Base-by-base conservation (phyloP, 306 rosid genomes). In the Psophocarpus tetragonolobus region DNA sequence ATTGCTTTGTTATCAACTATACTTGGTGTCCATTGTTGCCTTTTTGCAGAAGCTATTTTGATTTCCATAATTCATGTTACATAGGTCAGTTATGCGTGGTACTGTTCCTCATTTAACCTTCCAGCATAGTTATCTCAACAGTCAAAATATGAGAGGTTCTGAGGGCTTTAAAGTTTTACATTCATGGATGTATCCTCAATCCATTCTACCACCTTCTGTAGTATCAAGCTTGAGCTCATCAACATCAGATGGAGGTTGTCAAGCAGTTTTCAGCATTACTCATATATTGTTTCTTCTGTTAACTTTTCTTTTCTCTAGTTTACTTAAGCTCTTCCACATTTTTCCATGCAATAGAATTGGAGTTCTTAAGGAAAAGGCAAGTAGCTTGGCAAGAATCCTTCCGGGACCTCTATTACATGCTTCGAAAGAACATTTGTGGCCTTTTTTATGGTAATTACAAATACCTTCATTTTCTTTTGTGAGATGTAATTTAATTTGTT, bases 161-260 rank as follows among this genome's bases (percentile, higher is more conserved):
- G 73, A 83, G 48, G 84, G 75, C 21, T 68, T 77, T 58, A 76
- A 81, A 63, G 80, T 75, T 45, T 76, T 94, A 80, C 92, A 90
- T 80, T 92, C 98, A 33, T 94, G 98, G 98, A 80, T 91, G 86
- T 88, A 94, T 78, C 98, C 98, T 53, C 99, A 96, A 82, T 90
- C 97, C 58, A 73, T 88, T 68, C 83, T 96, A 29, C 97, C 97
- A 9, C 68, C 91, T 68, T 87, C 99, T 68, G 72, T 92, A 71
- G 83, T 96, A 75, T 88, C 93, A 63, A 80, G 85, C 23, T 81
- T 96, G 88, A 88, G 85, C 82, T 91, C 97, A 42, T 84, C 92
- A 64, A 77, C 87, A 41, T 76, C 86, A 39, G 91, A 83, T 74
- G 87, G 89, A 93, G 96, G 94, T 90, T 6, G 86, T 47, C 38